Conservation (phyloP, 2,329 filamentous ascomycete genomes). For the Atkinsonella hypoxylon region DNA sequence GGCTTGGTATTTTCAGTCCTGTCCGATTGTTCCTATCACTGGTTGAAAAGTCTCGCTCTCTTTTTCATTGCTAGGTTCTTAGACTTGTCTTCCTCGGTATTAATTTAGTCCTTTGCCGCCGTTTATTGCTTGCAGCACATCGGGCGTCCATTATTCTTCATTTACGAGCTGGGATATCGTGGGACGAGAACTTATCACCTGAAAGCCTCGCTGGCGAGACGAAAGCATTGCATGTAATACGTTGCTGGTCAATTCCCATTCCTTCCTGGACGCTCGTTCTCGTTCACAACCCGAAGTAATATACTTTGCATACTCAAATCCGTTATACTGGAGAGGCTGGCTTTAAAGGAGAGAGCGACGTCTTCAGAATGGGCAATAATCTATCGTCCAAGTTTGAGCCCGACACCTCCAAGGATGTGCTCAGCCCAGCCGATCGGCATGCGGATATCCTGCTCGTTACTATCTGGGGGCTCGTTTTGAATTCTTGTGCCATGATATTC, state of each 20-base stretch:
- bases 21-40: too few relatives aligned
- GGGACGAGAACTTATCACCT: neutral
- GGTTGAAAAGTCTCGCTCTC: too few relatives aligned
- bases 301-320: too few relatives aligned
- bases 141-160: neutral
- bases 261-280: neutral
- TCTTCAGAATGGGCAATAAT: constrained; percentile 24
- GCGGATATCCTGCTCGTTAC: constrained; percentile 21
- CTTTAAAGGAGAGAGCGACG: too few relatives aligned
- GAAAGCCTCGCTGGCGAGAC: constrained; percentile 2
- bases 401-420: constrained; percentile 24
- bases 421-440: constrained; percentile 19
- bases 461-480: constrained; percentile 23
- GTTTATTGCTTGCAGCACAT: neutral
- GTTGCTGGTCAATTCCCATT: neutral
- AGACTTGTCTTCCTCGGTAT: neutral
- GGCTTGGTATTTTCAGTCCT: neutral
- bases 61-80: neutral
- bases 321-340: too few relatives aligned
- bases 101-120: neutral
- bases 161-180: neutral
- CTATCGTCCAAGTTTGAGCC: constrained; percentile 26
- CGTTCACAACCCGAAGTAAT: neutral
- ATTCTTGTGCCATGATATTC: constrained; percentile 29
- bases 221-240: neutral